Conservation (phyloP, 805 yeast genomes). For the Starmerella lactis-condensi region DNA sequence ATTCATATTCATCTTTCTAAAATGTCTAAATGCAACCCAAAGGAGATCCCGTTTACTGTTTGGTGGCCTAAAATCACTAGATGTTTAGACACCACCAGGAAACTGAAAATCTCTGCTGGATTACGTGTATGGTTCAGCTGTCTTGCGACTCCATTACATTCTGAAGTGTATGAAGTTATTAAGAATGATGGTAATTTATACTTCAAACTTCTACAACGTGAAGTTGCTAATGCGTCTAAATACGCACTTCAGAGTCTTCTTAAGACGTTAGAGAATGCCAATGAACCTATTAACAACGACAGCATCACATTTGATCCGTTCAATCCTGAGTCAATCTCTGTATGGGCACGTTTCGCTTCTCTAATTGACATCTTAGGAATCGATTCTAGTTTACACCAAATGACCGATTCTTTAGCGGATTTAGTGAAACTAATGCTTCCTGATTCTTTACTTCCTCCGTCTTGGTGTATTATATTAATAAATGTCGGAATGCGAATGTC, state of each 20-base stretch:
- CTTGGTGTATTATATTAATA: conserved; percentile 58
- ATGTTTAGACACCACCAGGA: conserved; percentile 2
- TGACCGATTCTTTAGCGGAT: conserved; percentile 55
- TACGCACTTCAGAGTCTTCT: conserved; percentile 48
- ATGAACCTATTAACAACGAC: conserved; percentile 21
- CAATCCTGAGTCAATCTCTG: conserved; percentile 16
- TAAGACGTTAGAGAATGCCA: conserved; percentile 32
- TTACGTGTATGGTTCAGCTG: conserved; percentile 10
- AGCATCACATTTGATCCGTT: conserved; percentile 29
- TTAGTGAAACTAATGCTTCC: conserved; percentile 35
- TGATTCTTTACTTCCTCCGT: conserved; percentile 35
- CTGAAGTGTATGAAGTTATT: not conserved
- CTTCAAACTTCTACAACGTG: conserved; percentile 4
- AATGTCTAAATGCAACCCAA: not conserved
- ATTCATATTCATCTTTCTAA: conserved; percentile 4
- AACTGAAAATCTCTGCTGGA: conserved; percentile 6
- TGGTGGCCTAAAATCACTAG: conserved; percentile 9
- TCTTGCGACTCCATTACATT: not conserved
- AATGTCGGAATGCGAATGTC: conserved; percentile 53
- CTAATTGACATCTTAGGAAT: conserved; percentile 64
- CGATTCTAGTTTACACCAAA: conserved; percentile 73
- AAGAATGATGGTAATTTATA: conserved; percentile 1
- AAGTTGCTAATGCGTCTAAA: conserved; percentile 23
- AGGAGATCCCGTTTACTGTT: not conserved
- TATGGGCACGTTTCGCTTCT: conserved; percentile 60